Evolutionary conservation across 768 basidiomycete genomes (phyloP).

Genomic region (Chalciporus chontae): DNA sequence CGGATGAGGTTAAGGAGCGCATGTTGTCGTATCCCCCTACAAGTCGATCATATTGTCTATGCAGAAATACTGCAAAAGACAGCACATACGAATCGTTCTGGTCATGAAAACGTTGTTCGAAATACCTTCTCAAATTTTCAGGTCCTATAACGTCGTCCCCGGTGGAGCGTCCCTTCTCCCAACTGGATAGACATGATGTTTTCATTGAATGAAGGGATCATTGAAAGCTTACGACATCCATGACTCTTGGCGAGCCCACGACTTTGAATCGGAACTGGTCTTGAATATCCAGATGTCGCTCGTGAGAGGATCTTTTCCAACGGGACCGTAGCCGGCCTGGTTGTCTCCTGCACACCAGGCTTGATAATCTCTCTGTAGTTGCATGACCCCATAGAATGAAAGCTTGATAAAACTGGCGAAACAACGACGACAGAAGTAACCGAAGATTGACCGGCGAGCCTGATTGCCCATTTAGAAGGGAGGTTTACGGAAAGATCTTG

Average conservation of each 20-base stretch:
- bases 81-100: slow-evolving; percentile 70
- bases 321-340: slow-evolving; percentile 45
- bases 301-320: slow-evolving; percentile 52
- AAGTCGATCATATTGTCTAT: not conserved
- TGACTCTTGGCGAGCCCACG: slow-evolving; percentile 58
- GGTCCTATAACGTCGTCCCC: slow-evolving; percentile 69
- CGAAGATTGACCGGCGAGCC: slow-evolving; percentile 76
- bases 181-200: slow-evolving; percentile 39
- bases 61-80: not conserved
- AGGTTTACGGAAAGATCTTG: slow-evolving; percentile 9
- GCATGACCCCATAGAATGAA: slow-evolving; percentile 67
- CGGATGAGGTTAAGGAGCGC: slow-evolving; percentile 74
- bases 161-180: slow-evolving; percentile 58
- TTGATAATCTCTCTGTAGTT: slow-evolving; percentile 63
- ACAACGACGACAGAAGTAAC: slow-evolving; percentile 77
- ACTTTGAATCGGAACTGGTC: slow-evolving; percentile 60
- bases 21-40: slow-evolving; percentile 75
- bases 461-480: slow-evolving; percentile 23
- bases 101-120: slow-evolving; percentile 83
- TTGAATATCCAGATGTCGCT: slow-evolving; percentile 52
- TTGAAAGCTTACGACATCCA: slow-evolving; percentile 50
- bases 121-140: slow-evolving; percentile 73
- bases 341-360: slow-evolving; percentile 54
- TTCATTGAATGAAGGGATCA: not conserved
- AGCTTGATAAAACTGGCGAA: slow-evolving; percentile 72